A percentile compares a stretch with the other conserved stretches of the same genome.
phyloP scores from a whole-genome alignment of 1,139 yeast genomes.

The Candida sanyaensis region DNA sequence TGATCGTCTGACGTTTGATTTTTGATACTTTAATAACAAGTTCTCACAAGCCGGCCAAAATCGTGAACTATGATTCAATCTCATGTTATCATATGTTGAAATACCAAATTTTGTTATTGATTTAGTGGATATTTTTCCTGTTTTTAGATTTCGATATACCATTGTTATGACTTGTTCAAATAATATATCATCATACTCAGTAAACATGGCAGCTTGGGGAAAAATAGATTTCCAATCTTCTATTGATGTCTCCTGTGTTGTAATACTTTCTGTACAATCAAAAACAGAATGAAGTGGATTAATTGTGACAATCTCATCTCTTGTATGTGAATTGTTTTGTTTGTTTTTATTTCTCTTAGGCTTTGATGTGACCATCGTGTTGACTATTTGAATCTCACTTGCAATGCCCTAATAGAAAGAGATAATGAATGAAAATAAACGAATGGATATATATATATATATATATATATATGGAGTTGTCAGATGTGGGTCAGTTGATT shows the following conservation, averaged over 20 bases:
- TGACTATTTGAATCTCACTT: too few species aligned
- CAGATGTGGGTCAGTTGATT: not conserved
- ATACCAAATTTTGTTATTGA: conserved; percentile 73
- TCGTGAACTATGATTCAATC: conserved; percentile 61
- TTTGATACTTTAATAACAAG: conserved; percentile 48
- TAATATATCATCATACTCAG: conserved; percentile 51
- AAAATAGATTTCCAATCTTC: conserved; percentile 44
- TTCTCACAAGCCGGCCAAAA: conserved; percentile 82
- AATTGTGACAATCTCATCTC: conserved; percentile 10
- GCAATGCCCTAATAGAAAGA: too few species aligned
- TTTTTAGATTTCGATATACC: conserved; percentile 50
- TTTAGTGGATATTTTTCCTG: conserved; percentile 56
- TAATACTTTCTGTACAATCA: conserved; percentile 15
- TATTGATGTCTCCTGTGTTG: conserved; percentile 3
- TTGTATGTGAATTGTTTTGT: not conserved
- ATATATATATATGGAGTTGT: too few species aligned
- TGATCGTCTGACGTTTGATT: conserved; percentile 68
- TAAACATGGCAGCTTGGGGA: conserved; percentile 55
- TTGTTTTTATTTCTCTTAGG: not conserved
- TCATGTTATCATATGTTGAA: conserved; percentile 59
- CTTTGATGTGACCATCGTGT: not conserved
- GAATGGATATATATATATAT: too few species aligned
- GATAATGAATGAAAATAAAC: not conserved
- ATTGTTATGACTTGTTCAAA: conserved; percentile 56
- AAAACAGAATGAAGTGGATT: conserved; percentile 23